Conservation (phyloP, 768 basidiomycete species). For the Termitomyces sp. region DNA sequence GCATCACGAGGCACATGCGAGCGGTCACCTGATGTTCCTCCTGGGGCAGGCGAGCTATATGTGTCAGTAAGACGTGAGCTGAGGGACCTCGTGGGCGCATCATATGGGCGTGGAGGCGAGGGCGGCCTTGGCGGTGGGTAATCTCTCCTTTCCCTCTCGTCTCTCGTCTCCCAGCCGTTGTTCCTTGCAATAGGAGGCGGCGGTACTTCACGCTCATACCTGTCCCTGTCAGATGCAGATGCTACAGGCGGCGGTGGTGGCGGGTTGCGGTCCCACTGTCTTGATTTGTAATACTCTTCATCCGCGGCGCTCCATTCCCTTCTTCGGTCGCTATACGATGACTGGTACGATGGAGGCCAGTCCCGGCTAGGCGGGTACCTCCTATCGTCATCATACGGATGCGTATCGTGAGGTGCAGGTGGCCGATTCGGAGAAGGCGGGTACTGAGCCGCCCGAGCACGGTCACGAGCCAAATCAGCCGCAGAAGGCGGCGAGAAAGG, state of each 20-base stretch:
- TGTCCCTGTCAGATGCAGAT: constrained; percentile 24
- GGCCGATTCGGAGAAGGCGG: constrained; percentile 17
- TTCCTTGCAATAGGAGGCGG: constrained; percentile 11
- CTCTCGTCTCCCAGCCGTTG: constrained; percentile 35
- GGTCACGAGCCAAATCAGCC: constrained; percentile 25
- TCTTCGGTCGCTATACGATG: constrained; percentile 18
- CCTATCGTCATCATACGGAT: constrained; percentile 30
- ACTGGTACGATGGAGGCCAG: constrained; percentile 18
- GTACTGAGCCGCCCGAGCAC: constrained; percentile 23
- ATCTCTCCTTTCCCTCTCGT: constrained; percentile 32
- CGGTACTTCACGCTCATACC: constrained; percentile 30
- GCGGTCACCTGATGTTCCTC: constrained; percentile 7
- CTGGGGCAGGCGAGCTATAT: constrained; percentile 5
- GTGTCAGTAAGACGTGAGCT: constrained; percentile 17
- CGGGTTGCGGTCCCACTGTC: constrained; percentile 29
- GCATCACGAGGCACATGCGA: constrained; percentile 11
- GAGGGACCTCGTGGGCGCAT: constrained; percentile 9
- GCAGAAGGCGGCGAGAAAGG: constrained; percentile 28
- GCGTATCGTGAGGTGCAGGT: constrained; percentile 21
- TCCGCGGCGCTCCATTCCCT: constrained; percentile 26
- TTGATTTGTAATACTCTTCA: constrained; percentile 34
- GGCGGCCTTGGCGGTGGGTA: constrained; percentile 15
- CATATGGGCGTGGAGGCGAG: constrained; percentile 14
- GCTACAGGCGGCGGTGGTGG: constrained; percentile 17
- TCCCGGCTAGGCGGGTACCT: constrained; percentile 26